Percentiles rank a stretch among this genome's conserved stretches.
Evolutionary conservation across 1,284 basidiomycete species (phyloP).

Genomic region (Tilletia setariae): DNA sequence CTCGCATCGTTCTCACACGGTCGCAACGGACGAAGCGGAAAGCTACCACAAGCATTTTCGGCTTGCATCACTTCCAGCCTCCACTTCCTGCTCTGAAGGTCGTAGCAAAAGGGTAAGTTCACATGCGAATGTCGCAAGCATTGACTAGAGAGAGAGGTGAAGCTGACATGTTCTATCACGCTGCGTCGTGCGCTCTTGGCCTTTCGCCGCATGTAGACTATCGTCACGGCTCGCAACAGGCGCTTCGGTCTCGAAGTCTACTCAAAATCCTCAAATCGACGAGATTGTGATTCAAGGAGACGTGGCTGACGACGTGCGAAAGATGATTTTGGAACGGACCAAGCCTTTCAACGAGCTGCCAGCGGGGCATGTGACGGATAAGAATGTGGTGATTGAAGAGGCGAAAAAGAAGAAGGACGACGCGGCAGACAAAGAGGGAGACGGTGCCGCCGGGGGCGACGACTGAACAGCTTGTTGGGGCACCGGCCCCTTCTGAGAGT

Average conservation of each 20-base stretch:
- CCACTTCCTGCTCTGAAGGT: constrained; percentile 50
- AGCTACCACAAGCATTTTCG: constrained; percentile 47
- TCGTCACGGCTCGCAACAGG: constrained; percentile 50
- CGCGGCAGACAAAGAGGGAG: constrained; percentile 17
- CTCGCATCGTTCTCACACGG: constrained; percentile 45
- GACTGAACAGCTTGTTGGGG: no score
- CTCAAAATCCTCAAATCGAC: constrained; percentile 46
- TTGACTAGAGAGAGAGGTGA: no score
- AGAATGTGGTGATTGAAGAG: constrained; percentile 49
- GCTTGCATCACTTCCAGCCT: constrained; percentile 49
- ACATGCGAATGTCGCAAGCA: neutral
- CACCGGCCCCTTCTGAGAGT: no score
- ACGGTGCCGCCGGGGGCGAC: neutral
- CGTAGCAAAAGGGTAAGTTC: constrained; percentile 47
- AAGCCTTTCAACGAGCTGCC: constrained; percentile 51
- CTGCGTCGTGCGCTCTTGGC: no score
- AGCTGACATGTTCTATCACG: no score
- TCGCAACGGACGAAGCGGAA: constrained; percentile 51
- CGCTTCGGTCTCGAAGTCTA: constrained; percentile 50
- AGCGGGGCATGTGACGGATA: constrained; percentile 36
- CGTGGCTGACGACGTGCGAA: constrained; percentile 47
- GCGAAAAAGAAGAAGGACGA: constrained; percentile 48
- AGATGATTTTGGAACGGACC: constrained; percentile 37
- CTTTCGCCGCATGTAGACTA: constrained; percentile 27
- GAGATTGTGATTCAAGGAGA: constrained; percentile 54